These are phyloP conservation scores for Holtermannia corniformis DNA, from an alignment of 768 basidiomycete species.

Conservation along the genomic window DNA sequence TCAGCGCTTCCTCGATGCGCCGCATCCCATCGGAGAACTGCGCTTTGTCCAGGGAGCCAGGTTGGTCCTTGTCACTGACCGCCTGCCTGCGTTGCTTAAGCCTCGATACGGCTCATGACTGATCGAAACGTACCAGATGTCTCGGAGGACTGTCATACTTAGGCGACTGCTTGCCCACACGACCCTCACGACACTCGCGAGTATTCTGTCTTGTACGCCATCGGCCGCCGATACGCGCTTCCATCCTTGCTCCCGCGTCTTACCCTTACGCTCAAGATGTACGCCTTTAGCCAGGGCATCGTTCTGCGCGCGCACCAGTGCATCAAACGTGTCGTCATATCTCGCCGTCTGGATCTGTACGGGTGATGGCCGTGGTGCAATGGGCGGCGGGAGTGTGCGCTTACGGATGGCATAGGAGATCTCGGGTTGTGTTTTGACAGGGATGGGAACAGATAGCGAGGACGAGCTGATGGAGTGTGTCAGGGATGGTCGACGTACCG, in stretches of 20 bases:
- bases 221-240: neutral
- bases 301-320: neutral
- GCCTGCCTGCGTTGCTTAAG: no score
- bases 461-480: no score
- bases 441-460: no score
- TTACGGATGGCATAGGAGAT: neutral
- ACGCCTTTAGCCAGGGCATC: neutral
- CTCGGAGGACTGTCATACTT: neutral
- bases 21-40: neutral
- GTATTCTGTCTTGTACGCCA: neutral
- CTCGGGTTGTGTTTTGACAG: neutral
- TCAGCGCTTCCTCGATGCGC: neutral
- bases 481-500: no score
- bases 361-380: neutral
- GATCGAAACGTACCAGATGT: neutral
- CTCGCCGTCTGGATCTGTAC: neutral
- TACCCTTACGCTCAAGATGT: neutral
- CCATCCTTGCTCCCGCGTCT: neutral
- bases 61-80: neutral
- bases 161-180: neutral
- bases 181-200: neutral
- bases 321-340: neutral
- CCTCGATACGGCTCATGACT: no score
- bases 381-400: neutral
- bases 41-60: neutral